A percentile compares a stretch with the other conserved stretches of the same genome.
Conservation (phyloP, 129 eudicot species). For the Lonicera japonica region DNA sequence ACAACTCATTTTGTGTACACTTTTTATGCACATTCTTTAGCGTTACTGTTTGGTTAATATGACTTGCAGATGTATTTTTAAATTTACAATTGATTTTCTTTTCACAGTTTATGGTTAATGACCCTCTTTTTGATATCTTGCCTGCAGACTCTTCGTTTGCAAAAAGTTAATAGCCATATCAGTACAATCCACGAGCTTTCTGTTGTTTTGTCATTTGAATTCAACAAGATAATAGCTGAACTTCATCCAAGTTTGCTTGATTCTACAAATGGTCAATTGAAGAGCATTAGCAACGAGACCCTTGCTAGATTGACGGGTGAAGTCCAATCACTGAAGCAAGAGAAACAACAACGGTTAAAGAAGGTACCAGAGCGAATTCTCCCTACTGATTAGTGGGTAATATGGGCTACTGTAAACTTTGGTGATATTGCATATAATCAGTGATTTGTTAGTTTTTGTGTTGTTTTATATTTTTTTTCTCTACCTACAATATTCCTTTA, state of each 20-base stretch:
- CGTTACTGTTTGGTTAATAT: neutral
- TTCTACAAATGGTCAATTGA: constrained; percentile 35
- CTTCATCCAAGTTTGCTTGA: constrained; percentile 65
- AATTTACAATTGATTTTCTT: neutral
- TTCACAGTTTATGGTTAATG: neutral
- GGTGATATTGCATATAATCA: neutral
- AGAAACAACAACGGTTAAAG: constrained; percentile 51
- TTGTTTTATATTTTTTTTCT: neutral
- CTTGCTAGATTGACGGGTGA: constrained; percentile 53
- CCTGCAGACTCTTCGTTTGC: constrained; percentile 69
- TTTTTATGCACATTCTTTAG: no score
- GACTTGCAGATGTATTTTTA: neutral
- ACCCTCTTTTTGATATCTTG: neutral
- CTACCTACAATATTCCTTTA: neutral
- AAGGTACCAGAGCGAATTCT: constrained; percentile 34
- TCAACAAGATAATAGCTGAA: constrained; percentile 45
- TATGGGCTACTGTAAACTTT: neutral
- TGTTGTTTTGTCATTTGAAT: constrained; percentile 57
- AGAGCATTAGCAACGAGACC: constrained; percentile 74
- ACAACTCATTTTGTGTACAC: no score
- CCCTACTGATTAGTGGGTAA: neutral
- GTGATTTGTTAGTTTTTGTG: neutral
- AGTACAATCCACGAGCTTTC: constrained; percentile 63
- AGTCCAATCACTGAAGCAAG: constrained; percentile 53
- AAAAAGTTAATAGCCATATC: constrained; percentile 44